phyloP scores from a whole-genome alignment of 2,329 filamentous ascomycete species.

The Sporothrix protearum region DNA sequence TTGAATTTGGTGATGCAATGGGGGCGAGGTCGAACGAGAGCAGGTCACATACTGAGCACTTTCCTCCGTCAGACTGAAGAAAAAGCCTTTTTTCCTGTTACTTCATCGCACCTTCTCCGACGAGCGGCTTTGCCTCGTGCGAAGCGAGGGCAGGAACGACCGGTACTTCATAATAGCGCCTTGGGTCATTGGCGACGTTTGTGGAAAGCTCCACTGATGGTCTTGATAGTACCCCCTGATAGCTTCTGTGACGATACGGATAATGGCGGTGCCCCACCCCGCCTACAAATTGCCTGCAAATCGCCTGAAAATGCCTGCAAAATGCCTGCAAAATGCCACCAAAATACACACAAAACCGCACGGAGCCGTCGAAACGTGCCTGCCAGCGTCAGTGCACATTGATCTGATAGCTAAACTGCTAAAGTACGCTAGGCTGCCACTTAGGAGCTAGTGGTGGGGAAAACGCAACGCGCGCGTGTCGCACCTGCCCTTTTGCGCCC shows the following conservation, averaged over 20 bases:
- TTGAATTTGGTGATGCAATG: not conserved
- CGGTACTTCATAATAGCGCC: not conserved
- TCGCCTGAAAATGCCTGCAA: not conserved
- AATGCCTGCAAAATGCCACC: not conserved
- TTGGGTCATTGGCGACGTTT: not conserved
- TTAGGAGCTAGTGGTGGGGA: not conserved
- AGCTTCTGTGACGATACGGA: not conserved
- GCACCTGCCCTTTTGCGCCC: not conserved
- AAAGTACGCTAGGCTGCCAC: slow-evolving; percentile 3
- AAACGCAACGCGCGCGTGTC: not conserved
- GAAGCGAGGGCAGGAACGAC: not conserved
- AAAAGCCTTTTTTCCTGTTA: not conserved
- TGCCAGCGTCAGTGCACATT: not conserved
- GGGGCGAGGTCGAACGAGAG: not conserved
- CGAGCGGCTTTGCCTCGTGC: not conserved
- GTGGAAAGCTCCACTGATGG: not conserved
- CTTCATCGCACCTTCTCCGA: not conserved
- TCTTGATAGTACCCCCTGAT: not conserved
- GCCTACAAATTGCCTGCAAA: not conserved
- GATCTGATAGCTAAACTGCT: slow-evolving; percentile 22
- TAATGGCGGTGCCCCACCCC: slow-evolving; percentile 15
- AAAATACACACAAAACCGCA: not conserved
- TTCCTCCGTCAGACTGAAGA: not conserved
- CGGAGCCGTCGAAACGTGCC: not conserved
- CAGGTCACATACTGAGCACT: not conserved